These are phyloP conservation scores for Melastoma candidum DNA, from an alignment of 441 rosid species.

Conservation along the genomic window DNA sequence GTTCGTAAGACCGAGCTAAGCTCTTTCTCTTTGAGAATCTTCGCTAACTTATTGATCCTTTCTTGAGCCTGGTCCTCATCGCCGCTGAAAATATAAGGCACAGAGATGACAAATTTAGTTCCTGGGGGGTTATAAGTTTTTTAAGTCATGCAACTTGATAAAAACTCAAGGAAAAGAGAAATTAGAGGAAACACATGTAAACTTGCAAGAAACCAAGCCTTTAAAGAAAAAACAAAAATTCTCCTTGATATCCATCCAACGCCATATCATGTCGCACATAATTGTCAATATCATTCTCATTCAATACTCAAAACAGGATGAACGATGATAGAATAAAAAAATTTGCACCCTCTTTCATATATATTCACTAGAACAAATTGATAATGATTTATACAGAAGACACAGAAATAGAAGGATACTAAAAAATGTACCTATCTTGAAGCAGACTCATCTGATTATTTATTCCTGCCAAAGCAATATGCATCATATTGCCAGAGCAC, in stretches of 20 bases:
- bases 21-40: slow-evolving; percentile 87
- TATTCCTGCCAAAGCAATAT: slow-evolving; percentile 89
- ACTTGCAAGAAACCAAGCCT: too few species aligned
- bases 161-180: background rate
- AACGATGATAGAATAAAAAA: too few species aligned
- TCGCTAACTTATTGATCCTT: slow-evolving; percentile 82
- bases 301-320: too few species aligned
- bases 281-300: too few species aligned
- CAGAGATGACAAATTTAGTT: background rate
- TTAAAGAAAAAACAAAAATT: too few species aligned
- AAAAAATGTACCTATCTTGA: slow-evolving; percentile 75
- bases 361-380: too few species aligned
- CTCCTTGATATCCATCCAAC: too few species aligned
- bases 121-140: too few species aligned
- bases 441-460: slow-evolving; percentile 98
- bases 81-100: slow-evolving; percentile 49
- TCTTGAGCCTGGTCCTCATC: slow-evolving; percentile 99
- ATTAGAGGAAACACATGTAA: too few species aligned
- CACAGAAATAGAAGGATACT: slow-evolving; percentile 3
- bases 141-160: background rate
- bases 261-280: too few species aligned
- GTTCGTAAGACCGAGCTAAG: slow-evolving; percentile 58
- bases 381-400: too few species aligned
- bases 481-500: slow-evolving; percentile 90
- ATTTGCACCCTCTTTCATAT: too few species aligned